Conservation (phyloP, 805 yeast species). For the Saturnispora mendoncae region DNA sequence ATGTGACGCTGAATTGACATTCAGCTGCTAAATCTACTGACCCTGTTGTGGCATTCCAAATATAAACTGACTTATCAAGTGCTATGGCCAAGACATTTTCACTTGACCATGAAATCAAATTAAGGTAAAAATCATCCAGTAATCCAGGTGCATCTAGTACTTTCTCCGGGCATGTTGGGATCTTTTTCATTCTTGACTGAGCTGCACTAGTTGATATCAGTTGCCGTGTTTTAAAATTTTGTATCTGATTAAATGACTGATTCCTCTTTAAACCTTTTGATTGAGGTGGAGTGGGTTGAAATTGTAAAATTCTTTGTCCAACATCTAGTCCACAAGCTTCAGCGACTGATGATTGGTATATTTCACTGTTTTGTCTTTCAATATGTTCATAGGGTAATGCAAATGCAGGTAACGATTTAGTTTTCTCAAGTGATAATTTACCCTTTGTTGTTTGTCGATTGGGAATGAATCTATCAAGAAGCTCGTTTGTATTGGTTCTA, state of each 20-base stretch:
- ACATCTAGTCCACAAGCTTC: conserved; percentile 88
- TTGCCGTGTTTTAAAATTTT: conserved; percentile 18
- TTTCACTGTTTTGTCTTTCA: conserved; percentile 43
- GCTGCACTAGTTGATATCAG: conserved; percentile 38
- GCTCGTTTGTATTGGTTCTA: conserved; percentile 30
- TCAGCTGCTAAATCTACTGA: conserved; percentile 60
- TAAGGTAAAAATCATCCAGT: conserved; percentile 84
- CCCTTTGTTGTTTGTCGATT: conserved; percentile 43
- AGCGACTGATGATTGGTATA: conserved; percentile 77
- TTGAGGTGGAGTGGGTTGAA: conserved; percentile 80
- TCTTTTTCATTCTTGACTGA: conserved; percentile 60
- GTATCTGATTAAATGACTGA: conserved; percentile 14
- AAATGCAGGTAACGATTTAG: conserved; percentile 24
- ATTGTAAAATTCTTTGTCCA: conserved; percentile 75
- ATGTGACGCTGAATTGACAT: conserved; percentile 48
- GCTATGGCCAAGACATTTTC: conserved; percentile 83
- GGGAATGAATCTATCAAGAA: conserved; percentile 53
- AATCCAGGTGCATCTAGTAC: conserved; percentile 95
- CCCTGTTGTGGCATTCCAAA: conserved; percentile 88
- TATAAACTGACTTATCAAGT: conserved; percentile 69
- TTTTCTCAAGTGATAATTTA: conserved; percentile 32
- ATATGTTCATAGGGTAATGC: conserved; percentile 46
- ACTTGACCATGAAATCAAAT: conserved; percentile 79
- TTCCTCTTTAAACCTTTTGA: conserved; percentile 20
- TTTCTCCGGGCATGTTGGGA: conserved; percentile 84